Evolutionary conservation across 805 yeast genomes (phyloP).

Genomic region (Lipomyces mesembrius): DNA sequence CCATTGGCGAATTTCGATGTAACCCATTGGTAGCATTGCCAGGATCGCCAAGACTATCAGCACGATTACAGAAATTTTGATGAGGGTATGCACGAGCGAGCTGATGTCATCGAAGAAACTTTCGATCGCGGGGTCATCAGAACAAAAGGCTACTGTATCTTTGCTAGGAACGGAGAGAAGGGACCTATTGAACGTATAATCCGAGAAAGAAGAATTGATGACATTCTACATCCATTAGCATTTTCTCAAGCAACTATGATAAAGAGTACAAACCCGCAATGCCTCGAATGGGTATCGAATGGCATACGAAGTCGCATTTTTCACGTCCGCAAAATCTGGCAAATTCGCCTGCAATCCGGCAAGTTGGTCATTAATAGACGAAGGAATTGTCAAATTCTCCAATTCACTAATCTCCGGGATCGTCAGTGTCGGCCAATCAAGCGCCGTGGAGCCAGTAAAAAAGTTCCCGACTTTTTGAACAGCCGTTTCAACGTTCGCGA

Average conservation of each 20-base stretch:
- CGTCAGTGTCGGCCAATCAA: conserved; percentile 44
- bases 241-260: neutral
- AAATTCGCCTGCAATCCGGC: conserved; percentile 55
- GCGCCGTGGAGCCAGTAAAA: conserved; percentile 54
- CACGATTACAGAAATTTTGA: conserved; percentile 50
- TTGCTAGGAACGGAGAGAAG: conserved; percentile 52
- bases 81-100: conserved; percentile 46
- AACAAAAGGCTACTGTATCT: conserved; percentile 48
- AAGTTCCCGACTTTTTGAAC: conserved; percentile 59
- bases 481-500: conserved; percentile 61
- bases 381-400: conserved; percentile 65
- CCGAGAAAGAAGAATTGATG: conserved; percentile 24
- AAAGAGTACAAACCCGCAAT: conserved; percentile 41
- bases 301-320: conserved; percentile 59
- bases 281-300: conserved; percentile 64
- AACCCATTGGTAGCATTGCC: conserved; percentile 52
- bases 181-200: conserved; percentile 43
- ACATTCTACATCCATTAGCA: conserved; percentile 3
- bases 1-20: conserved; percentile 57
- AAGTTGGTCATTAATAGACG: conserved; percentile 62
- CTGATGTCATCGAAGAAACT: conserved; percentile 47
- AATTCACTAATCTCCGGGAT: conserved; percentile 59
- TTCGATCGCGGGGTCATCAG: conserved; percentile 45
- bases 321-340: conserved; percentile 69
- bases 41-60: conserved; percentile 51